Base-by-base conservation (phyloP, 306 rosid species). In the Fagus sylvatica region DNA sequence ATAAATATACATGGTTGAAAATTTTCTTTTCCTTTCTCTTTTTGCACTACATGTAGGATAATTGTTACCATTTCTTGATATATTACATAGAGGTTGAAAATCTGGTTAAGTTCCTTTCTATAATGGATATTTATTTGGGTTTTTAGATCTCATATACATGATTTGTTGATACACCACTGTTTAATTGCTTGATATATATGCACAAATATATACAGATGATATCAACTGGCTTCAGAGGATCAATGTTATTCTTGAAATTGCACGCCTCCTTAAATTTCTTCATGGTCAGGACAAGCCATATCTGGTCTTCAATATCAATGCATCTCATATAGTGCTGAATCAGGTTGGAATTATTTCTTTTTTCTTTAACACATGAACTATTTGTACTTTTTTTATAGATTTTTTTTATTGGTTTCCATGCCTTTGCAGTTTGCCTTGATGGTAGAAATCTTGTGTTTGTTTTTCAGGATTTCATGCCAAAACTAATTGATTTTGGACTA, bases 251-350 rank as follows among this genome's bases (percentile, higher is more conserved):
- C 76, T 84, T 66, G 87, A 90, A 78, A 41, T 88, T 69, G 90
- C 93, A 62, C 71, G 75, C 69, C 74, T 90, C 28, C 40, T 92
- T 59, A 80, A 88, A 42, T 84, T 81, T 85, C 82, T 88, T 51
- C 95, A 92, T 81, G 71, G 53, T 33, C 82, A 85, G 71, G 88
- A 84, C 49, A 83, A 78, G 72, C 89, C 84, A 78, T 82, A 53
- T n/a, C 33, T 76, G 86, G 68, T 76, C 85, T 53, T 86, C 42
- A 81, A 86, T 79, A 54, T 85, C 55, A 81, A 51, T 83, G 76
- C 86, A 41, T 81, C 93, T 75, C 86, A 87, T 77, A 81, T 88
- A 78, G 55, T 88, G 70, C 85, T 92, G 4, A 89, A 92, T 62
- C 79, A 81, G 93, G 97, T 90, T 73, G n/a, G 83, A 34, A 71